Conservation (phyloP, 495 filamentous ascomycete species). For the Penicillium tannophilum region DNA sequence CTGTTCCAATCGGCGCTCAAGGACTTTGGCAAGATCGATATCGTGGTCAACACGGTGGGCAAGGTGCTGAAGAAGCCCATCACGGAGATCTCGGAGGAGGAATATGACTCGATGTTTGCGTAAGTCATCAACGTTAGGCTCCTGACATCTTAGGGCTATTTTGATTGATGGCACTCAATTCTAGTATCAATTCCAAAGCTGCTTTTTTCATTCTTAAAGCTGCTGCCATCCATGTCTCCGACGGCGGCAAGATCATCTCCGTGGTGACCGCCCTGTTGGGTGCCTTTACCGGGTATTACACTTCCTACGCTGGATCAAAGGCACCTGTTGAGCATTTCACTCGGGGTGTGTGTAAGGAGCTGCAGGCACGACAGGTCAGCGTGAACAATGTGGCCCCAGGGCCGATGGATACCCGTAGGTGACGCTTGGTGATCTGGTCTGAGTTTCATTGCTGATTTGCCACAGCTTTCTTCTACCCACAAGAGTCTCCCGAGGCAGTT, state of each 20-base stretch:
- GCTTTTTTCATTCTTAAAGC: conserved; percentile 42
- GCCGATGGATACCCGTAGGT: conserved; percentile 47
- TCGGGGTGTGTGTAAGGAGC: conserved; percentile 43
- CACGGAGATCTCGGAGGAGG: conserved; percentile 48
- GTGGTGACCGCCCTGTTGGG: conserved; percentile 42
- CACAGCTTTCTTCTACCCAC: conserved; percentile 40
- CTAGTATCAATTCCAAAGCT: conserved; percentile 40
- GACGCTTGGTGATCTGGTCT: not conserved
- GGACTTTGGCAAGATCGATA: conserved; percentile 52
- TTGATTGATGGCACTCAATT: not conserved
- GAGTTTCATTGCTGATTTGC: not conserved
- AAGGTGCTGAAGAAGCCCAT: conserved; percentile 52
- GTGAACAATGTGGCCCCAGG: conserved; percentile 42
- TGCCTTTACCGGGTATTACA: conserved; percentile 43
- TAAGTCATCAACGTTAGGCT: conserved; percentile 12
- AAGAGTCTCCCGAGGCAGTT: conserved; percentile 36
- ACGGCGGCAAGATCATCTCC: conserved; percentile 42
- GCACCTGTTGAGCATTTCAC: conserved; percentile 45
- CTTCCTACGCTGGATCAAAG: conserved; percentile 42
- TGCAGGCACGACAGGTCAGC: conserved; percentile 35
- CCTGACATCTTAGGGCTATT: not conserved
- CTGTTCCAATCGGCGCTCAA: conserved; percentile 32
- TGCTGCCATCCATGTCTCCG: conserved; percentile 37
- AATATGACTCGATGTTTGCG: conserved; percentile 53
- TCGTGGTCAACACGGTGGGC: conserved; percentile 58